Conservation (phyloP, 805 yeast species). For the Torulaspora gathmanii region DNA sequence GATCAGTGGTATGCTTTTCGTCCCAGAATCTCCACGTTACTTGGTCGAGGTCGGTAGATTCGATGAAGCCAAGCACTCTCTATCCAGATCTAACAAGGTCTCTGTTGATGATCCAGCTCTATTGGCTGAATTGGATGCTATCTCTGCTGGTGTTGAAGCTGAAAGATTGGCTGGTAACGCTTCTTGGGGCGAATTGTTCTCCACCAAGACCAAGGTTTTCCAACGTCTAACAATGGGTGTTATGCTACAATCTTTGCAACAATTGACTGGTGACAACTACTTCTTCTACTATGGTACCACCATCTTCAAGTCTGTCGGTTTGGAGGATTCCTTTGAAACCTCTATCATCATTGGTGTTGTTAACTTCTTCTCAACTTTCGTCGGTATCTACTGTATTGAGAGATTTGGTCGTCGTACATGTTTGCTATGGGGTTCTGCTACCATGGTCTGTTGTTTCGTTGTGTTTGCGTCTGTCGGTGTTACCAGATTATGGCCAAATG, state of each 20-base stretch:
- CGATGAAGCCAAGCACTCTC: slow-evolving; percentile 58
- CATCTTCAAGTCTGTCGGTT: slow-evolving; percentile 58
- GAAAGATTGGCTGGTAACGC: slow-evolving; percentile 63
- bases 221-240: slow-evolving; percentile 48
- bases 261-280: slow-evolving; percentile 62
- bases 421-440: slow-evolving; percentile 45
- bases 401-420: slow-evolving; percentile 51
- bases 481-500: slow-evolving; percentile 40
- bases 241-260: slow-evolving; percentile 58
- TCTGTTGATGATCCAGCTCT: slow-evolving; percentile 51
- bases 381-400: slow-evolving; percentile 49
- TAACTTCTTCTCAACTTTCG: slow-evolving; percentile 54
- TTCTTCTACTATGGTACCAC: slow-evolving; percentile 66
- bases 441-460: slow-evolving; percentile 45
- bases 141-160: slow-evolving; percentile 56
- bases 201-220: slow-evolving; percentile 61
- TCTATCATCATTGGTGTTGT: slow-evolving; percentile 57
- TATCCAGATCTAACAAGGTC: slow-evolving; percentile 56
- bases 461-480: slow-evolving; percentile 61
- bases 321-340: slow-evolving; percentile 55
- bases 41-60: slow-evolving; percentile 49
- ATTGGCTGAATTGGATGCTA: slow-evolving; percentile 51
- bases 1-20: slow-evolving; percentile 40
- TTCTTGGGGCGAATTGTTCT: slow-evolving; percentile 59
- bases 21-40: slow-evolving; percentile 73